Evolutionary conservation across 257 asterid species (phyloP), one percentile per base, ranked within the genome.

Genomic region (Fraxinus excelsior): DNA sequence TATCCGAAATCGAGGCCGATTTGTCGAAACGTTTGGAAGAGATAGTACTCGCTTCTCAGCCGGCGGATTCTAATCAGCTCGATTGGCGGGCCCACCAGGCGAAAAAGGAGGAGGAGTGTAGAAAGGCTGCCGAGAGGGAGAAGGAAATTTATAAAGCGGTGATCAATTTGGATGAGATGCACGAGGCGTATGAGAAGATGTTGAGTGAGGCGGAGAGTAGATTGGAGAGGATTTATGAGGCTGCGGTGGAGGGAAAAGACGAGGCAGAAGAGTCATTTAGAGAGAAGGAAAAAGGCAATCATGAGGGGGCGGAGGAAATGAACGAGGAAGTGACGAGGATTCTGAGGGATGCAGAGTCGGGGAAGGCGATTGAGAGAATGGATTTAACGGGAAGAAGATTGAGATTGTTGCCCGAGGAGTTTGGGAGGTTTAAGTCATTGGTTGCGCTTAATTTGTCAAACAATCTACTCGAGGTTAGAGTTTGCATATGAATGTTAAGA

Each of bases 201-300:
- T 85, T 95, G 86, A 79, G 80, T 60, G 97, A 90, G 65, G 97
- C 94, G 83, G 99, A 95, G 88, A 76, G 76, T 76, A 84, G 90
- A 81, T 65, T 95, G 91, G 90, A 88, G 94, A 93, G 64, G 91
- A 87, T 95, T 32, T 95, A 95, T 66, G 97, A 88, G 86, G 91
- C 93, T 49, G 97, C 96, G 44, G 89, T 89, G 51, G 85, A 86
- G 12, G 99, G 99, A 23, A 86, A 70, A 32, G 85, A 81, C 12
- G 79, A 68, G 44, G 67, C 70, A 64, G 83, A n/a, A 25, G 81
- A 51, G 70, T 62, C 34, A 69, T 79, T 14, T 60, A 34, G 56
- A 35, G n/a, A 82, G 56, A 35, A 85, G 53, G 83, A 64, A 79
- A 83, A 71, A 62, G 70, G 65, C 58, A 7, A 35, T 26, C 68